These are phyloP conservation scores for Groenewaldozyma salmanticensis DNA, from an alignment of 805 yeast species.

Conservation along the genomic window DNA sequence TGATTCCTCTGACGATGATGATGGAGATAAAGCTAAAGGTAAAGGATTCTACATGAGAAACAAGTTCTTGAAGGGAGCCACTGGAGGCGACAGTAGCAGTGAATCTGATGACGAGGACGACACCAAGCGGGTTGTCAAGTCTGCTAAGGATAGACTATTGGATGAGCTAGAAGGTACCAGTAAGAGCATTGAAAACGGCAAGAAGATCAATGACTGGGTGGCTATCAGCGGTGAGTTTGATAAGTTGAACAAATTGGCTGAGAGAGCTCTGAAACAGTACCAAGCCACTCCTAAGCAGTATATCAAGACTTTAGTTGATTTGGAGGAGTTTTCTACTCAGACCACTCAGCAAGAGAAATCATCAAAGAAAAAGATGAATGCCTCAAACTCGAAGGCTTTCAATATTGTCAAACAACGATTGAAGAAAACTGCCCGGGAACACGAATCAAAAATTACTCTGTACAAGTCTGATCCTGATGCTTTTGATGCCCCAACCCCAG, in stretches of 20 bases:
- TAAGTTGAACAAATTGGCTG: conserved; percentile 53
- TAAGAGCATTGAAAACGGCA: conserved; percentile 58
- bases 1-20: conserved; percentile 28
- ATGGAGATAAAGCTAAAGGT: conserved; percentile 27
- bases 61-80: conserved; percentile 29
- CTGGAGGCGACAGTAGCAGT: conserved; percentile 40
- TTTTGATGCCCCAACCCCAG: conserved; percentile 37
- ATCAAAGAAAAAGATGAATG: conserved; percentile 63
- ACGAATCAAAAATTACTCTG: conserved; percentile 45
- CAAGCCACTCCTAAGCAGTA: conserved; percentile 61
- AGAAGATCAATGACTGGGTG: conserved; percentile 70
- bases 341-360: conserved; percentile 43
- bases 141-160: conserved; percentile 84
- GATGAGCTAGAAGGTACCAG: conserved; percentile 71
- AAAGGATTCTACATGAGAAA: conserved; percentile 26
- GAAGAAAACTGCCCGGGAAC: conserved; percentile 67
- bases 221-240: conserved; percentile 67
- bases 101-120: conserved; percentile 55
- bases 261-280: conserved; percentile 69
- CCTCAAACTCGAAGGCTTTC: conserved; percentile 74
- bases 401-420: conserved; percentile 84
- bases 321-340: conserved; percentile 58
- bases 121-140: conserved; percentile 76
- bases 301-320: conserved; percentile 55
- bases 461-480: conserved; percentile 63